Conservation (phyloP, 225 moss, liverwort and hornwort species). For the Polytrichum formosum region DNA sequence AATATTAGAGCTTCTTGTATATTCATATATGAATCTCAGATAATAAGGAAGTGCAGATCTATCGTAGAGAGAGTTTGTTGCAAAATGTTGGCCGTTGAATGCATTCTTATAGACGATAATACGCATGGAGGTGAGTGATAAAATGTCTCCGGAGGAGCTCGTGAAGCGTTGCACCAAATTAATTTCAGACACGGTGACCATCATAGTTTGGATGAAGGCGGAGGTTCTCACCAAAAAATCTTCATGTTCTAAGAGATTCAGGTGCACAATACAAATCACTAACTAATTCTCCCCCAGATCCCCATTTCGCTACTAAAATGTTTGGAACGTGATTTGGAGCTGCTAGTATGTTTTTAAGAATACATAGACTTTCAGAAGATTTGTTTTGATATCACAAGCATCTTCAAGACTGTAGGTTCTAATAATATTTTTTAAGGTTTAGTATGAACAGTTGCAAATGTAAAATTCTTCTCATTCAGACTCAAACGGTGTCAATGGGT, state of each 20-base stretch:
- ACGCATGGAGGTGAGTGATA: conserved; percentile 11
- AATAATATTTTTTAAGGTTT: no score
- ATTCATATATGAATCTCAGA: neutral
- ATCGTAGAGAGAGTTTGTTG: neutral
- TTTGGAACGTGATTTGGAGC: no score
- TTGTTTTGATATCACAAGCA: no score
- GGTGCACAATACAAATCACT: neutral
- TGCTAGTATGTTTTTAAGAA: no score
- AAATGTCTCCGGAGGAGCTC: conserved; percentile 12
- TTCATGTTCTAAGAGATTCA: conserved; percentile 13
- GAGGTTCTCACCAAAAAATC: conserved; percentile 6
- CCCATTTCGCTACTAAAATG: neutral
- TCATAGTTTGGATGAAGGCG: conserved; percentile 14
- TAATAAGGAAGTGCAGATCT: neutral
- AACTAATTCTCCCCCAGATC: neutral
- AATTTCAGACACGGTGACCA: conserved; percentile 4
- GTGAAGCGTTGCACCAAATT: conserved; percentile 4
- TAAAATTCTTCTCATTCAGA: no score
- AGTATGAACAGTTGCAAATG: no score
- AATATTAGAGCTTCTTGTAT: neutral
- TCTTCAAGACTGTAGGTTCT: no score
- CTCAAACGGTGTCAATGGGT: no score
- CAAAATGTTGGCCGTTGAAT: neutral
- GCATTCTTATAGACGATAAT: neutral
- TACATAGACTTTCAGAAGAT: no score